Percentiles rank a stretch among this genome's conserved stretches.
These are phyloP conservation scores for Boletus subparvulus DNA, from an alignment of 768 basidiomycete genomes.

Conservation along the genomic window DNA sequence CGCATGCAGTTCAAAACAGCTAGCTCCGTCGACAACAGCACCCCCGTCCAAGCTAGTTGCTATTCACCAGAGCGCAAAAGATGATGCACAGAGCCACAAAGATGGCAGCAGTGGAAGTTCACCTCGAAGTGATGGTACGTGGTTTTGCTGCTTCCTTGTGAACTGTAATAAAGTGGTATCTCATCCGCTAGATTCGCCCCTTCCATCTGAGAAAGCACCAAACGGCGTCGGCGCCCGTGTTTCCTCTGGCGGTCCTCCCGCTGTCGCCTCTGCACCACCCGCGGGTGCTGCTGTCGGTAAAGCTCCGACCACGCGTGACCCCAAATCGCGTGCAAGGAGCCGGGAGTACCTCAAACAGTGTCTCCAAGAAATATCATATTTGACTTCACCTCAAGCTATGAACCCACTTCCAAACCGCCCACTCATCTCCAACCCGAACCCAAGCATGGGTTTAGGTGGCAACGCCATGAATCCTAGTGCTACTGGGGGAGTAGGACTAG, in stretches of 20 bases:
- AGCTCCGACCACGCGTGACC: constrained; percentile 81
- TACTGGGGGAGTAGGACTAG: constrained; percentile 13
- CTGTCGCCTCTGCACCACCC: constrained; percentile 29
- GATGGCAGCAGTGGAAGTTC: constrained; percentile 81
- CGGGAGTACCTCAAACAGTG: constrained; percentile 99
- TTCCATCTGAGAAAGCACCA: constrained; percentile 64
- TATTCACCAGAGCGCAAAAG: constrained; percentile 65
- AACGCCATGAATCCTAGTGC: constrained; percentile 20
- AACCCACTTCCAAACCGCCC: constrained; percentile 93
- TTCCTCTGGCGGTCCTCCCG: constrained; percentile 47
- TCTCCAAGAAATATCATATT: constrained; percentile 95
- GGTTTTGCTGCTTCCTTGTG: constrained; percentile 1
- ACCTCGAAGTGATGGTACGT: constrained; percentile 77
- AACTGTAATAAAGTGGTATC: constrained; percentile 2
- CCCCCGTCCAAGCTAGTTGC: constrained; percentile 66
- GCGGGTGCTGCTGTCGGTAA: constrained; percentile 56
- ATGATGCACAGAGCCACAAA: constrained; percentile 70
- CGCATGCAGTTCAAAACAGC: constrained; percentile 70
- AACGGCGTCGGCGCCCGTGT: constrained; percentile 60
- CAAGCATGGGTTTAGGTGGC: constrained; percentile 20
- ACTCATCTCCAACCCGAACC: constrained; percentile 52
- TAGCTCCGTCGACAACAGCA: constrained; percentile 54
- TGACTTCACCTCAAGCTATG: constrained; percentile 96
- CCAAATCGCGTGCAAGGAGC: constrained; percentile 92
- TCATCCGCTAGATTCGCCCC: constrained; percentile 61